Evolutionary conservation across 176 grass and related monocot species (phyloP), one percentile per base, ranked within the genome.

Genomic region (Zizania latifolia): DNA sequence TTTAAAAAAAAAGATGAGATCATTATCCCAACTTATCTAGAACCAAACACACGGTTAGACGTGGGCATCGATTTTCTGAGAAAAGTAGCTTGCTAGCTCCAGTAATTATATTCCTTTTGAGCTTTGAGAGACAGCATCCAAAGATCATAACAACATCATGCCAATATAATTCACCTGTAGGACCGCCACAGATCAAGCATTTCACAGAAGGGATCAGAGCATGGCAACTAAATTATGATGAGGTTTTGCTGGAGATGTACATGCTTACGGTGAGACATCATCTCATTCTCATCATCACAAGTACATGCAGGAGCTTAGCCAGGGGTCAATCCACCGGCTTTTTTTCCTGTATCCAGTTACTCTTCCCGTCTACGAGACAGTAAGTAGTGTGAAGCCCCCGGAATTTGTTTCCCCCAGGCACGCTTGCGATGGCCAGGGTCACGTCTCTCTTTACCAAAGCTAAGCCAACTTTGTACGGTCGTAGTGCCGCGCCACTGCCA

Each of bases 401-500:
- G 62, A 19, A n/a, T n/a, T n/a, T n/a, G n/a, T n/a, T n/a, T n/a
- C n/a, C n/a, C n/a, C n/a, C n/a, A n/a, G n/a, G n/a, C n/a, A 48
- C 44, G 4, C 19, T 53, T 48, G 44, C 44, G 44, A 16, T 46
- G 17, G 8, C 48, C 46, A 50, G 46, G 4, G 10, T 8, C 65
- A 60, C 24, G 28, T 9, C 37, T 7, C 10, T 55, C 71, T 86
- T 81, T 82, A 56, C 55, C 72, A 82, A 81, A 65, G 37, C 35
- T 12, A 30, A 53, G 37, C 35, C 16, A 30, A 19, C 45, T 70
- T 70, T 75, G 77, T 69, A n/a, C 40, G 8, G 19, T 17, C 22
- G 1, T 41, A 72, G 79, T 82, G 67, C 79, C 68, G 38, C 27
- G 85, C 73, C 50, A 76, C 72, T 33, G 85, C 73, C 50, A 76